Evolutionary conservation across 176 grass and related monocot species (phyloP), one percentile per base, ranked within the genome.

Genomic region (Rhipidocladum racemiflorum): DNA sequence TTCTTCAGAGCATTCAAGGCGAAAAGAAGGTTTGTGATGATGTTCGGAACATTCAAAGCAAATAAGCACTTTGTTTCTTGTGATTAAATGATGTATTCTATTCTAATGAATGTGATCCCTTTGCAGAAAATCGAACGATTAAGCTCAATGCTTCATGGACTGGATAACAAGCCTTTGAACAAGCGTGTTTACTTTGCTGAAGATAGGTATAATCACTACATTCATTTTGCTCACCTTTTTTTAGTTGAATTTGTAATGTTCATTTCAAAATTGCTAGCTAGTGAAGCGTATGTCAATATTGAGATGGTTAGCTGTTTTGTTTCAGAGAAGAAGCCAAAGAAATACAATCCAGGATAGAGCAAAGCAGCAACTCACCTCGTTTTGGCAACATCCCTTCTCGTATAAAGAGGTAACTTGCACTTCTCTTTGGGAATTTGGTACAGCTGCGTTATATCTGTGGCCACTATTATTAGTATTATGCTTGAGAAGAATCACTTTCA

Each of bases 71-170:
- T 61, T 28, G 5, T 59, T 56, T 78, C 13, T 28, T 60, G 45
- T 76, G 30, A 23, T 60, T 50, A 42, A 59, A 35, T 75, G 1
- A 13, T 45, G 24, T 35, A 38, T 68, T 75, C 27, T 20, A 35
- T 39, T 71, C 45, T 74, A 68, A 73, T 43, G 35, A 77, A 74
- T 71, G 36, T 20, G 55, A 32, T 14, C 28, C 24, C 43, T 5
- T 56, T 75, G 72, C 80, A 99, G 96, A 99, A 99, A 99, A 70
- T 95, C 62, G 96, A 93, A 75, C 93, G 75, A 34, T 84, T 99
- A 72, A 90, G 71, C 67, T 93, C 96, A 49, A 62, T 57, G 40
- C 91, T 99, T 88, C 96, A 99, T 74, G 55, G 61, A 71, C 63
- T 95, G 54, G 96, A 99, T 88, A 65, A 74, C 72, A 88, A 91